These are phyloP conservation scores for Hypoxylon subgilvum DNA, from an alignment of 495 filamentous ascomycete species.

Conservation along the genomic window DNA sequence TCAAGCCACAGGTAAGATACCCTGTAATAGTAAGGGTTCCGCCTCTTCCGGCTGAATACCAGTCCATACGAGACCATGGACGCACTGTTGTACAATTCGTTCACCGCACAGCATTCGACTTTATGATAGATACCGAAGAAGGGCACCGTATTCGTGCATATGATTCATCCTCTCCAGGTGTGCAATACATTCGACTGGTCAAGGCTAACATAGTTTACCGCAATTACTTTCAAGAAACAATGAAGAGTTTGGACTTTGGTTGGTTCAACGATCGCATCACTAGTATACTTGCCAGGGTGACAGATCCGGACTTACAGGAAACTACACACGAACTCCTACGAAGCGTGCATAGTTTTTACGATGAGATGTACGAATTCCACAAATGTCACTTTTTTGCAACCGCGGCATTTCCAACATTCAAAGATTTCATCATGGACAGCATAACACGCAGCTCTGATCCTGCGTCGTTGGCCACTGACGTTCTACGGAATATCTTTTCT, in stretches of 20 bases:
- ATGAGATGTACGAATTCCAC: no score
- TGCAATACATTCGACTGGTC: not conserved
- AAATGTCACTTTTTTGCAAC: not conserved
- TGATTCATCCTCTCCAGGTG: not conserved
- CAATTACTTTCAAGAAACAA: no score
- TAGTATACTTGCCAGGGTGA: not conserved
- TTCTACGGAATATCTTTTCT: not conserved
- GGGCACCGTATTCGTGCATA: not conserved
- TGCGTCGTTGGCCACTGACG: not conserved
- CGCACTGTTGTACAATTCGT: not conserved
- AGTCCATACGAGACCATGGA: not conserved
- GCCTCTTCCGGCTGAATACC: not conserved
- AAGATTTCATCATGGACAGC: not conserved
- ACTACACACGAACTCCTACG: not conserved
- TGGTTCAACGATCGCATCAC: not conserved
- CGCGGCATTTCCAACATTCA: not conserved
- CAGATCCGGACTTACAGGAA: not conserved
- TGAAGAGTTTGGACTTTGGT: not conserved
- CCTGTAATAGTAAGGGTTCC: no score
- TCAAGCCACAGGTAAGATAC: not conserved
- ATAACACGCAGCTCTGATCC: not conserved
- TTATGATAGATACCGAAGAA: slow-evolving; percentile 2
- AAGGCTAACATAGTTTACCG: not conserved
- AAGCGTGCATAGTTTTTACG: not conserved
- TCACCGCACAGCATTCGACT: slow-evolving; percentile 9